Conservation (phyloP, 192 early-diverging fungal genomes). For the Coemansia sp. region DNA sequence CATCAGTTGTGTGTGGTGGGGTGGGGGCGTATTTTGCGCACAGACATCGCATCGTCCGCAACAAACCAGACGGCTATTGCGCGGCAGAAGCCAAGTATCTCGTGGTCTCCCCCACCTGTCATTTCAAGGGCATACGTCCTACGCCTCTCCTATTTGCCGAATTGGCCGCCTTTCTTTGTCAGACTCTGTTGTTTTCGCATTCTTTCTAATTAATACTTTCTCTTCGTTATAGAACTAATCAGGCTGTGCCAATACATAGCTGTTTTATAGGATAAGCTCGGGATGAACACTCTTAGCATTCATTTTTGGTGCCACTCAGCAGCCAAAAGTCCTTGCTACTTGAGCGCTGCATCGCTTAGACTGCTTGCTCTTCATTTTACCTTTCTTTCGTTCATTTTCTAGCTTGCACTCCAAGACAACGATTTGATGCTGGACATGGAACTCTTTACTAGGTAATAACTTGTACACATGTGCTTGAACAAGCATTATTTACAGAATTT, state of each 20-base stretch:
- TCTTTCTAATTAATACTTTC: neutral
- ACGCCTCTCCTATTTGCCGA: constrained; percentile 1
- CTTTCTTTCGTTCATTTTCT: neutral
- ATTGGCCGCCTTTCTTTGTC: constrained; percentile 1
- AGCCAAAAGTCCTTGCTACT: neutral
- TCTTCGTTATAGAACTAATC: neutral
- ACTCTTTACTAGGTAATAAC: neutral
- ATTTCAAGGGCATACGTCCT: neutral
- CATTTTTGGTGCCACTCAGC: neutral
- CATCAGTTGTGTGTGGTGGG: neutral
- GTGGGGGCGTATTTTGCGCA: neutral
- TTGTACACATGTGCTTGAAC: neutral
- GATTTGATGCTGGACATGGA: neutral
- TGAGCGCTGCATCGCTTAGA: neutral
- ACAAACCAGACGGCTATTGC: constrained; percentile 3
- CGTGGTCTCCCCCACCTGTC: constrained; percentile 6
- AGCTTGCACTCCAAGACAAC: neutral
- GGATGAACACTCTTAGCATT: constrained; percentile 4
- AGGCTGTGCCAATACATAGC: neutral
- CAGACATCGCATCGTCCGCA: neutral
- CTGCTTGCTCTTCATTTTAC: neutral
- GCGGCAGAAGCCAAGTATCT: constrained; percentile 1
- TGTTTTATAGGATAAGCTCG: neutral
- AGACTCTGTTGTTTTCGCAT: neutral
- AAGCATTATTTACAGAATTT: neutral